Evolutionary conservation across 2,329 filamentous ascomycete species (phyloP), one percentile per base, ranked within the genome.

Genomic region (Colletotrichum godetiae): DNA sequence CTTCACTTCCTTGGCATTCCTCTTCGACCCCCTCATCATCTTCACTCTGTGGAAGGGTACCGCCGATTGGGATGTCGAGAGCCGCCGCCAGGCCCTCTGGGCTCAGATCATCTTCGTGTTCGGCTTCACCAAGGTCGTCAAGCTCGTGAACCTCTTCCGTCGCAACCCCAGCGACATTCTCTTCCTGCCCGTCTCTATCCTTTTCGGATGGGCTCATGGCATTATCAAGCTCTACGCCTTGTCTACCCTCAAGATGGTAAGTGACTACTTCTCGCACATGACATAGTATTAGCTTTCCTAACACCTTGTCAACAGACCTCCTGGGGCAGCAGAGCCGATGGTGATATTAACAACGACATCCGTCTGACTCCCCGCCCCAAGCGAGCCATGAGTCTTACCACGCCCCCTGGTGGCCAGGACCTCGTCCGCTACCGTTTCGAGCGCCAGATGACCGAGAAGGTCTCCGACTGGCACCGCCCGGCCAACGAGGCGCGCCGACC

Each of bases 201-300:
- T 95, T 15, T 98, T 98, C 83, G 96, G 96, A 63, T 98, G 97
- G 84, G 93, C 97, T 78, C 96, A 98, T 82, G 95, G 95, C 74
- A 83, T 95, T 74, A 95, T 98, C 87, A 98, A 98, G 87, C 87
- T 97, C 75, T 96, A 96, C 80, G 95, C 96, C 53, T 88, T 95
- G 74, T 87, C 93, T 76, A 98, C 95, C 72, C 90, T 95, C 77
- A 92, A 93, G 80, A 92, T 94, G 90, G 95, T 97, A 89, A 84
- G 92, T 86, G 22, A 5, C 79, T 76, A 77, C 72, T 57, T 29
- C 56, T 35, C 37, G 42, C 24, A 53, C 10, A 22, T 22, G 4
- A 46, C 27, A 58, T 12, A 2, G 10, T 7, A 29, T 3, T 33
- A 49, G 31, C 24, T 15, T 24, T 56, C n/a, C 33, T 68, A 27